These are phyloP conservation scores for Mangifera indica DNA, from an alignment of 345 rosid genomes.

Conservation along the genomic window DNA sequence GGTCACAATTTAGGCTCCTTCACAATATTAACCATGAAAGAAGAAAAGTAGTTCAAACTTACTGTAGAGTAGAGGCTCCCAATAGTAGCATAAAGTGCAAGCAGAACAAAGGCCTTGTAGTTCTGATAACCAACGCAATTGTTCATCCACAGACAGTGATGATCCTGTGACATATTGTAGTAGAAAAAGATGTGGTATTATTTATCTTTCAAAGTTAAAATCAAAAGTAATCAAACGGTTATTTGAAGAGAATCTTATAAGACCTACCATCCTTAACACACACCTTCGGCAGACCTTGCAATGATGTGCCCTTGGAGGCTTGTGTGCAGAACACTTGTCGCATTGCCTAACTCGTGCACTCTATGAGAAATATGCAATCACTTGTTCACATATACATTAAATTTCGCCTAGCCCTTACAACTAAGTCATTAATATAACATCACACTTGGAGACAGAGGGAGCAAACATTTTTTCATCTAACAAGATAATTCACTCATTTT, in stretches of 20 bases:
- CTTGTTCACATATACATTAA: too few relatives aligned
- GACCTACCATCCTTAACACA: conserved; percentile 81
- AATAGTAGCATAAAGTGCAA: conserved; percentile 62
- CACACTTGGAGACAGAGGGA: background rate
- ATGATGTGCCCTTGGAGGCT: conserved; percentile 90
- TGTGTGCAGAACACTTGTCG: conserved; percentile 68
- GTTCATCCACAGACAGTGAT: conserved; percentile 90
- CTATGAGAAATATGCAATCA: conserved; percentile 33
- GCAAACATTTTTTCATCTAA: background rate
- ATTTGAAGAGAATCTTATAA: conserved; percentile 6
- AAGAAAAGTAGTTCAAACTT: conserved; percentile 21
- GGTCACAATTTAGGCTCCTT: conserved; percentile 15
- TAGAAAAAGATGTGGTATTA: background rate
- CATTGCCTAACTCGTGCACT: conserved; percentile 57
- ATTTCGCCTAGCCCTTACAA: too few relatives aligned
- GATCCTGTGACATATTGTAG: conserved; percentile 59
- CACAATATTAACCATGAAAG: background rate
- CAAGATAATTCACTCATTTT: background rate
- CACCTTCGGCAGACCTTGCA: conserved; percentile 92
- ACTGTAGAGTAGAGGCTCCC: conserved; percentile 67
- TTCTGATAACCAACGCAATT: conserved; percentile 92
- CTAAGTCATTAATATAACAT: too few relatives aligned
- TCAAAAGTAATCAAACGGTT: background rate
- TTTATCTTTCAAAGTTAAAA: too few relatives aligned
- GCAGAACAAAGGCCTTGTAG: conserved; percentile 80